Base-by-base conservation (phyloP, 1,284 basidiomycete genomes). In the Filobasidium uniguttulatum region DNA sequence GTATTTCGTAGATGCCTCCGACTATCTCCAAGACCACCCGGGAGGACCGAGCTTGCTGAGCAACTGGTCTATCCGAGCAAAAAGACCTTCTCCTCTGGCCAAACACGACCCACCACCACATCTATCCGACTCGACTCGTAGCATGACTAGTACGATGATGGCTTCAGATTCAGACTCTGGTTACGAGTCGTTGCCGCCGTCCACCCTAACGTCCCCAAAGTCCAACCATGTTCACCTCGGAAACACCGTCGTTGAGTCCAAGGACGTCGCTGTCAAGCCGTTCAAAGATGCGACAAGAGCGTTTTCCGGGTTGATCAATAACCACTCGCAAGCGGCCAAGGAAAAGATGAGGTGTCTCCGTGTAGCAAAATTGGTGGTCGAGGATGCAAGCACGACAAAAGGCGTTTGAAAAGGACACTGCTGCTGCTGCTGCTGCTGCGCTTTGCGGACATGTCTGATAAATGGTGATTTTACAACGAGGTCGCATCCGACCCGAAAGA, bases 221-320 rank as follows among this genome's bases (percentile, higher is more conserved):
- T 35, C 23, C 35, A 56, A n/a, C n/a, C n/a, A n/a, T n/a, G n/a
- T n/a, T n/a, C n/a, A n/a, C 59, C n/a, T n/a, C n/a, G n/a, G n/a
- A n/a, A n/a, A 20, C 28, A 33, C 23, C 23, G 40, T 30, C 20
- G 22, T 19, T 14, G 33, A 35, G 34, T 23, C 17, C 28, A 29
- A 40, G 22, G 49, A 49, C n/a, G 35, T 31, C 26, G 61, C 56
- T 46, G 49, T 50, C 6, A 50, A 52, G 34, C 64, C 66, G 58
- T 29, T 43, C 9, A 70, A 63, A 52, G 75, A 81, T 51, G 78
- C 80, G 0, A 74, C 74, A 12, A 76, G 73, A 72, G 79, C 82
- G 2, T 84, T 83, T 66, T 70, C 75, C 48, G 82, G 82, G 12
- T 81, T 81, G 12, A 66, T 83, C 60, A 85, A 85, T 61, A 78